Conservation (phyloP, 805 yeast genomes). For the Kodamaea kakaduensis region DNA sequence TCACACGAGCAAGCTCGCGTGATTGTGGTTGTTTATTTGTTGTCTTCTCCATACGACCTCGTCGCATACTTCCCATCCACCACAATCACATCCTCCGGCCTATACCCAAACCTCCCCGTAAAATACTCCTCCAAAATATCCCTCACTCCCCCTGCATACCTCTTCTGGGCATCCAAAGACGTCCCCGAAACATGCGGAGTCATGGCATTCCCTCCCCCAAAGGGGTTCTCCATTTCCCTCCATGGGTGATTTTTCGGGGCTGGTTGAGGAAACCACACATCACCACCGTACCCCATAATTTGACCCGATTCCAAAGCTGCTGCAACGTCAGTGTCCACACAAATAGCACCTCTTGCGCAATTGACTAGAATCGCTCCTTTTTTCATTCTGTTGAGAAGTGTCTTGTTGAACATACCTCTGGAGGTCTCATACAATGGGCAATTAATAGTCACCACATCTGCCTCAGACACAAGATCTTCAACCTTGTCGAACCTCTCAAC, state of each 20-base stretch:
- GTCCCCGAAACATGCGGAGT: conserved; percentile 81
- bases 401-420: conserved; percentile 62
- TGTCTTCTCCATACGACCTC: conserved; percentile 59
- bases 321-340: conserved; percentile 69
- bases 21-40: no score
- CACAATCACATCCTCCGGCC: conserved; percentile 70
- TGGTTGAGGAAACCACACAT: conserved; percentile 81
- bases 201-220: conserved; percentile 79
- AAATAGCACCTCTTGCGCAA: conserved; percentile 56
- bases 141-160: conserved; percentile 70
- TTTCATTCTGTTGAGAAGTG: conserved; percentile 48
- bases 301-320: conserved; percentile 68
- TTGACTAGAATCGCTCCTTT: conserved; percentile 16
- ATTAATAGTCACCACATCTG: conserved; percentile 74
- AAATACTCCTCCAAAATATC: conserved; percentile 61
- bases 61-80: conserved; percentile 71
- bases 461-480: conserved; percentile 61
- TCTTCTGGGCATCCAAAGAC: conserved; percentile 71
- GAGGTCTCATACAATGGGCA: conserved; percentile 73
- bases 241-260: conserved; percentile 76
- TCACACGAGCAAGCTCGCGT: no score
- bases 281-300: conserved; percentile 78
- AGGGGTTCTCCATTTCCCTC: conserved; percentile 62
- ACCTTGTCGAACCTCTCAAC: conserved; percentile 56
- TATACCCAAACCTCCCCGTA: conserved; percentile 58